Evolutionary conservation across 768 basidiomycete genomes (phyloP).

Genomic region (Lenzites betulinus): DNA sequence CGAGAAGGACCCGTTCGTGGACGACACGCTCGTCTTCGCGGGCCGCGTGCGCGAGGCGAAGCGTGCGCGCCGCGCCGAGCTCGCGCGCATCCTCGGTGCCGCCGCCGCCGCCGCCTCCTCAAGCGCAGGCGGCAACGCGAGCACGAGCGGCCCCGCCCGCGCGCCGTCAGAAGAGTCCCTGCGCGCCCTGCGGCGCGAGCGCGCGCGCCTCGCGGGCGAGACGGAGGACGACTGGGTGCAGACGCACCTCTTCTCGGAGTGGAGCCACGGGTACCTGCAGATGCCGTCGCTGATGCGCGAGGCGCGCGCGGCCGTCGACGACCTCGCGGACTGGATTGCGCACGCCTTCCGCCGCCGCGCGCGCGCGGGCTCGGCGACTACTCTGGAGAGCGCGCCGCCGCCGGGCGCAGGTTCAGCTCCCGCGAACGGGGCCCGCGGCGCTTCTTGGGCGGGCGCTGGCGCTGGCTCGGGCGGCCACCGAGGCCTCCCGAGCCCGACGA

Average conservation of each 20-base stretch:
- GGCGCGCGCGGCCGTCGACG: conserved; percentile 74
- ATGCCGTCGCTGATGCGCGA: conserved; percentile 89
- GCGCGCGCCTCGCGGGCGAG: conserved; percentile 62
- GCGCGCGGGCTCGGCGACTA: neutral
- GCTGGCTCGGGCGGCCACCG: conserved; percentile 3
- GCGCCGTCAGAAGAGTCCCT: conserved; percentile 22
- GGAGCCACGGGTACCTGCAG: conserved; percentile 97
- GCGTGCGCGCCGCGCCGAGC: conserved; percentile 72
- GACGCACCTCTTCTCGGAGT: conserved; percentile 90
- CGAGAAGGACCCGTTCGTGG: conserved; percentile 92
- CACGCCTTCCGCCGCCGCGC: conserved; percentile 58
- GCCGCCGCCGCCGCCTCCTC: conserved; percentile 62
- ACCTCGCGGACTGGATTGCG: conserved; percentile 91
- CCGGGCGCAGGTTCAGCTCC: neutral
- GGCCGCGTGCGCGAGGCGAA: conserved; percentile 96
- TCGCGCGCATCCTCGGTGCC: conserved; percentile 62
- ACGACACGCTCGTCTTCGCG: conserved; percentile 96
- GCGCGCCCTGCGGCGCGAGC: conserved; percentile 55
- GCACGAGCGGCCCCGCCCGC: neutral
- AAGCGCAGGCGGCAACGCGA: conserved; percentile 34
- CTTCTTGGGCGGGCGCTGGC: neutral
- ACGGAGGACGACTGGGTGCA: conserved; percentile 94
- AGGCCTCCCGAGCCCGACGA: conserved; percentile 4
- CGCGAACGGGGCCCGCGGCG: no score
- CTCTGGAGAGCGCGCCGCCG: neutral